phyloP scores from a whole-genome alignment of 352 stramenopile species.

The Globisporangium recalcitrans region DNA sequence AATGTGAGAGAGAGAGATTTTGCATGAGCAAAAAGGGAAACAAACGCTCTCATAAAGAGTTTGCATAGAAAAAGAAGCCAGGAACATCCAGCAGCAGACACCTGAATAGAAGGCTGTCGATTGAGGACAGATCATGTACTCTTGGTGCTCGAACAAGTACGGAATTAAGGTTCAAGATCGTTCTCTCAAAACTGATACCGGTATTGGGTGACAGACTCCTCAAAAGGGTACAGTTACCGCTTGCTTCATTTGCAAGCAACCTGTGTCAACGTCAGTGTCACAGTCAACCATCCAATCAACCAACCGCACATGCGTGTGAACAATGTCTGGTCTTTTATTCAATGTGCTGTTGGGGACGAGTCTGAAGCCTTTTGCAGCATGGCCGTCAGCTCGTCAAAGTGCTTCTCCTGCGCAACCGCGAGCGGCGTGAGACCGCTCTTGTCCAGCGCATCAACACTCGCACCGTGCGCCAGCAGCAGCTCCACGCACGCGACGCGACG shows the following conservation, averaged over 20 bases:
- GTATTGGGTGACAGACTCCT: no score
- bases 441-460: conserved; percentile 22
- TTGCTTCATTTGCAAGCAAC: no score
- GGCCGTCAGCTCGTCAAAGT: conserved; percentile 12
- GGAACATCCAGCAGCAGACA: not conserved
- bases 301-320: no score
- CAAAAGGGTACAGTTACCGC: no score
- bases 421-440: conserved; percentile 40
- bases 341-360: not conserved
- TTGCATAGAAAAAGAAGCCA: not conserved
- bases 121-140: conserved; percentile 1
- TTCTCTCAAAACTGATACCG: not conserved
- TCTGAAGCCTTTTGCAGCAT: not conserved
- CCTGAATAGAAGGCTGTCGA: not conserved
- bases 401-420: conserved; percentile 31
- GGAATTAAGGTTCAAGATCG: not conserved
- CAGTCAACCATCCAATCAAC: no score
- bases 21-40: not conserved
- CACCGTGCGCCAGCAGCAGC: conserved; percentile 44
- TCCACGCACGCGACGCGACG: conserved; percentile 54
- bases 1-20: not conserved
- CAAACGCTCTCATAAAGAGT: not conserved
- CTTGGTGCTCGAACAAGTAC: not conserved
- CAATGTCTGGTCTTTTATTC: no score
- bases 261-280: no score